phyloP scores from a whole-genome alignment of 2,329 filamentous ascomycete genomes.

The Trichoderma gracile region DNA sequence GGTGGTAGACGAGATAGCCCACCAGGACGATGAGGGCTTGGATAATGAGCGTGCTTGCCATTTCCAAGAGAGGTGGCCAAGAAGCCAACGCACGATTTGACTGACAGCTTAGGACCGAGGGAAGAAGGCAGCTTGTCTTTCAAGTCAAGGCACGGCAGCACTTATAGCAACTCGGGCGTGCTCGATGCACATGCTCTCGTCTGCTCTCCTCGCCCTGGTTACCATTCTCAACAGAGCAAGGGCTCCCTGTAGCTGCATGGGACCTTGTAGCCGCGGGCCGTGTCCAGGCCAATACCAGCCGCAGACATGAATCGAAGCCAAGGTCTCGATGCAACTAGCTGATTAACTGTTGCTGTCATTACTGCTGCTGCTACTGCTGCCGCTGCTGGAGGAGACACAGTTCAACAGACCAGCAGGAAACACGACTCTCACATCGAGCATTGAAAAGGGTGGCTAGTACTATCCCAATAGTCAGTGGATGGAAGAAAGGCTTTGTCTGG shows the following conservation, averaged over 20 bases:
- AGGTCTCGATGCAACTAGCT: no score
- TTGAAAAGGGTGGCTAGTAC: no score
- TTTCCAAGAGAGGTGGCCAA: not conserved
- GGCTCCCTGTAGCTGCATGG: not conserved
- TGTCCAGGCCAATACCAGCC: not conserved
- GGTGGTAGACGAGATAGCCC: conserved; percentile 1
- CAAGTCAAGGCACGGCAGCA: not conserved
- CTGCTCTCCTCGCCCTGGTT: not conserved
- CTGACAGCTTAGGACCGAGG: not conserved
- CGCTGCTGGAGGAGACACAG: no score
- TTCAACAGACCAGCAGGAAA: no score
- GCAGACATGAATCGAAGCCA: not conserved
- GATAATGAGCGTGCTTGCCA: not conserved
- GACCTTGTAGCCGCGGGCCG: not conserved
- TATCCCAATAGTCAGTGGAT: no score
- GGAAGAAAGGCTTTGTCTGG: no score
- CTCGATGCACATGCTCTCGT: not conserved
- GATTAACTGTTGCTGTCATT: no score
- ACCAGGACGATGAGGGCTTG: conserved; percentile 5
- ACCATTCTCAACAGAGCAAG: not conserved
- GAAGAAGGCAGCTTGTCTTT: not conserved
- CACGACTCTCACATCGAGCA: no score
- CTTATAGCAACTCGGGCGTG: not conserved
- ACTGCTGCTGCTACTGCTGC: no score
- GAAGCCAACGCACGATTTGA: not conserved